Evolutionary conservation across 176 grass and related monocot species (phyloP).

Genomic region (Miscanthus lutarioriparius): DNA sequence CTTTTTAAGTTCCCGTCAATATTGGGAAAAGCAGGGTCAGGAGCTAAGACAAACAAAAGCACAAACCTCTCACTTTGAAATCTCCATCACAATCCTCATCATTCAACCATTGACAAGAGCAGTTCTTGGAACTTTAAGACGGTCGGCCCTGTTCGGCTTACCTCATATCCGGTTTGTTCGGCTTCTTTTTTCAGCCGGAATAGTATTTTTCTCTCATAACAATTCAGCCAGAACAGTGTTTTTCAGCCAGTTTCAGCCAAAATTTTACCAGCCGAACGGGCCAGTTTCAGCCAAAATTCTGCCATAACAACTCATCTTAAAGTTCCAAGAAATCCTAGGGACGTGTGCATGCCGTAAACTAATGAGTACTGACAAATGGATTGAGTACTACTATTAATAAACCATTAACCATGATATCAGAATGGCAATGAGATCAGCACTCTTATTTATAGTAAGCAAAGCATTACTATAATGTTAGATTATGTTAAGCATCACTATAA

Average conservation of each 20-base stretch:
- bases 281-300: no score
- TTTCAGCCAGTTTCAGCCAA: no score
- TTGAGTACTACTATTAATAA: slow-evolving; percentile 24
- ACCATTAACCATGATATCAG: slow-evolving; percentile 33
- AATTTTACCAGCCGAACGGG: no score
- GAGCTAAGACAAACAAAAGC: slow-evolving; percentile 22
- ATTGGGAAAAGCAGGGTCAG: slow-evolving; percentile 26
- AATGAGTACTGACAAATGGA: slow-evolving; percentile 7
- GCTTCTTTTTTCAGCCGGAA: no score
- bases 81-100: slow-evolving; percentile 20
- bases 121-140: no score
- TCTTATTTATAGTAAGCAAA: slow-evolving; percentile 20
- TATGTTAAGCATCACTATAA: background rate
- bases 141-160: no score
- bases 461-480: background rate
- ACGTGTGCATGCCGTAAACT: slow-evolving; percentile 45
- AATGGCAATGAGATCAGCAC: slow-evolving; percentile 11
- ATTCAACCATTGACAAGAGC: slow-evolving; percentile 26
- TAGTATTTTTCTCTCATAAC: no score
- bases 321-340: slow-evolving; percentile 58
- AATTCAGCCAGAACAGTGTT: no score
- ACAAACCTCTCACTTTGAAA: slow-evolving; percentile 32
- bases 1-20: slow-evolving; percentile 11
- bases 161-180: no score
- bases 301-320: slow-evolving; percentile 12